phyloP scores from a whole-genome alignment of 176 grass and related monocot genomes.

The Oryza nivara region DNA sequence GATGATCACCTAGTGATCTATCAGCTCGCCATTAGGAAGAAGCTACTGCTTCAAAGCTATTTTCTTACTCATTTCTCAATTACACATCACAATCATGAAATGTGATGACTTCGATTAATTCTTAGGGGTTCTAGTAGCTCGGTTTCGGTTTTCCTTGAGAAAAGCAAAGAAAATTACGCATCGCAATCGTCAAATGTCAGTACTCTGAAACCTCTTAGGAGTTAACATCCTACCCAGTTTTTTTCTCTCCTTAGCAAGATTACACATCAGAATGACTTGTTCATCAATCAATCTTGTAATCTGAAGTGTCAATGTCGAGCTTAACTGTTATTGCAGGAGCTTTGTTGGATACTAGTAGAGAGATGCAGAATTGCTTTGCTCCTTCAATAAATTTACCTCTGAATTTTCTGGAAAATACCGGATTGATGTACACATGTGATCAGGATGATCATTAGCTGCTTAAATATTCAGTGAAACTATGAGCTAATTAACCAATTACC shows the following conservation, averaged over 20 bases:
- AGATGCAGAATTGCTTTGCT: background rate
- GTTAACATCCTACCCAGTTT: background rate
- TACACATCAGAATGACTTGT: conserved; percentile 5
- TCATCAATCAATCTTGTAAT: background rate
- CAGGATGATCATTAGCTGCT: background rate
- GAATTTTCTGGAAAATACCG: conserved; percentile 8
- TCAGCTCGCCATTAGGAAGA: background rate
- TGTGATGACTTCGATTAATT: background rate
- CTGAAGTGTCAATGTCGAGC: background rate
- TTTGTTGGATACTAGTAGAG: background rate
- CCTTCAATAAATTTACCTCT: background rate
- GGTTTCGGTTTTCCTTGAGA: conserved; percentile 44
- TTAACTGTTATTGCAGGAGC: background rate
- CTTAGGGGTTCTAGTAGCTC: conserved; percentile 11
- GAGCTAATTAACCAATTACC: background rate
- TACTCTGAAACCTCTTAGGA: background rate
- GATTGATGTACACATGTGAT: background rate
- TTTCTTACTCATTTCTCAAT: background rate
- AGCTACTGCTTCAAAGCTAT: background rate
- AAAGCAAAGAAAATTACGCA: conserved; percentile 23
- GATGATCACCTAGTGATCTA: background rate
- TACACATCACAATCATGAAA: background rate
- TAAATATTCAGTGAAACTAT: background rate
- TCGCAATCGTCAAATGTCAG: background rate
- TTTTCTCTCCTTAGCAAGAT: background rate